Base-by-base conservation (phyloP, 2,329 filamentous ascomycete genomes). In the Blumeria hordei region DNA sequence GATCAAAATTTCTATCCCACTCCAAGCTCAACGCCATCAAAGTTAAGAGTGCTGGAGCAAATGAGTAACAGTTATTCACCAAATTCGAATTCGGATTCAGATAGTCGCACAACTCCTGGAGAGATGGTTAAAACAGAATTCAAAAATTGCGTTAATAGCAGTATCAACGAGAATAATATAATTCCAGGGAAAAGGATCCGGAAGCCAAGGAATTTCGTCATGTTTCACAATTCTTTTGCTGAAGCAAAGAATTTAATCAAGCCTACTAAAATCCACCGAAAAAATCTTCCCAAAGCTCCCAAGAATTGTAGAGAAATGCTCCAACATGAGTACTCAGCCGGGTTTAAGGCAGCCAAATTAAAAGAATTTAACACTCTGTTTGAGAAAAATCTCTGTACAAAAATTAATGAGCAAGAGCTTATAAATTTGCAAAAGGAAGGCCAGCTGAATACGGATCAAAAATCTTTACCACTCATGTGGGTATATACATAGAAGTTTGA, bases 391-490 rank as follows among this genome's bases (percentile, higher is more conserved):
- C 8, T 44, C 6, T 9, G n/a, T n/a, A 45, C 5, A 45, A 45
- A 45, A 18, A 16, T n/a, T 45, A 3, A 18, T 3, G 3, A 6
- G 11, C 2, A 45, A 16, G 43, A 5, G 28, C 4, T 45, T 4
- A 18, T 18, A 3, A 8, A 45, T 2, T 3, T 45, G 11, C 11
- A 45, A 18, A 3, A 45, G 16, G 43, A 14, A 45, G 11, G 11
- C n/a, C 43, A 45, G 4, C 11, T 45, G 4, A 18, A 45, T 18
- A 6, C 9, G 3, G 18, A 50, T 9, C 32, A n/a, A n/a, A n/a
- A 33, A 12, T 18, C 32, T 59, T 63, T 50, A 7, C 45, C 45
- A 14, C 1, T 50, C 2, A 50, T 50, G 45, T 50, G 18, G 45
- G n/a, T n/a, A n/a, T n/a, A n/a, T n/a, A n/a, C n/a, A n/a, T n/a